phyloP scores from a whole-genome alignment of 768 basidiomycete species.

The Naganishia friedmannii region DNA sequence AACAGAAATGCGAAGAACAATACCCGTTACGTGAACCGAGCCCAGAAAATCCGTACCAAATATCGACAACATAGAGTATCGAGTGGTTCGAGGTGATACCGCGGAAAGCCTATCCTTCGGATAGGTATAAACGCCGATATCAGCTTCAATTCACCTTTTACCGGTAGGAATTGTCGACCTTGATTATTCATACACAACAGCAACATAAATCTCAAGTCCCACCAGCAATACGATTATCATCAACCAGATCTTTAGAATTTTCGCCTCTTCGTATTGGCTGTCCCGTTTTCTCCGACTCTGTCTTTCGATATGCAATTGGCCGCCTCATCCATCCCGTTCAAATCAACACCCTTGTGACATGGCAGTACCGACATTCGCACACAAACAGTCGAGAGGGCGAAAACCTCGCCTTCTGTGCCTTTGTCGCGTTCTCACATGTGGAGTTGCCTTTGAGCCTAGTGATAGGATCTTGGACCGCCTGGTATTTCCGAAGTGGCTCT shows the following conservation, averaged over 20 bases:
- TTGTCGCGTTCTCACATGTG: slow-evolving; percentile 17
- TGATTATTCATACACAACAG: slow-evolving; percentile 21
- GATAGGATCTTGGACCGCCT: slow-evolving; percentile 51
- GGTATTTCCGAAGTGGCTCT: slow-evolving; percentile 8
- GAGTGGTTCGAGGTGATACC: slow-evolving; percentile 15
- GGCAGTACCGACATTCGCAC: slow-evolving; percentile 2
- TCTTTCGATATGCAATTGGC: slow-evolving; percentile 34
- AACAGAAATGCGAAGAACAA: not conserved
- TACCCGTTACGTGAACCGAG: not conserved
- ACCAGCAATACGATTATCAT: slow-evolving; percentile 18
- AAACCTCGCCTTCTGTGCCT: slow-evolving; percentile 1
- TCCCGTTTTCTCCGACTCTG: not conserved
- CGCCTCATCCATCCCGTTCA: slow-evolving; percentile 54
- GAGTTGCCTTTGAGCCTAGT: slow-evolving; percentile 45
- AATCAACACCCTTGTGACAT: slow-evolving; percentile 27
- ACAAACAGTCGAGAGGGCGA: not conserved
- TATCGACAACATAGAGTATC: slow-evolving; percentile 2
- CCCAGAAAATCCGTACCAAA: not conserved
- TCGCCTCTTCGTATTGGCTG: slow-evolving; percentile 12
- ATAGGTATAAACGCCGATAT: slow-evolving; percentile 43
- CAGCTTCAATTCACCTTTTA: slow-evolving; percentile 27
- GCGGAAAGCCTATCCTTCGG: slow-evolving; percentile 42
- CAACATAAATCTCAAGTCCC: slow-evolving; percentile 13
- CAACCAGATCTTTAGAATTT: slow-evolving; percentile 10
- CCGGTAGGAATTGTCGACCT: slow-evolving; percentile 30